Evolutionary conservation across 106 monocot species (phyloP), one percentile per base, ranked within the genome.

Genomic region (Agapanthus africanus): DNA sequence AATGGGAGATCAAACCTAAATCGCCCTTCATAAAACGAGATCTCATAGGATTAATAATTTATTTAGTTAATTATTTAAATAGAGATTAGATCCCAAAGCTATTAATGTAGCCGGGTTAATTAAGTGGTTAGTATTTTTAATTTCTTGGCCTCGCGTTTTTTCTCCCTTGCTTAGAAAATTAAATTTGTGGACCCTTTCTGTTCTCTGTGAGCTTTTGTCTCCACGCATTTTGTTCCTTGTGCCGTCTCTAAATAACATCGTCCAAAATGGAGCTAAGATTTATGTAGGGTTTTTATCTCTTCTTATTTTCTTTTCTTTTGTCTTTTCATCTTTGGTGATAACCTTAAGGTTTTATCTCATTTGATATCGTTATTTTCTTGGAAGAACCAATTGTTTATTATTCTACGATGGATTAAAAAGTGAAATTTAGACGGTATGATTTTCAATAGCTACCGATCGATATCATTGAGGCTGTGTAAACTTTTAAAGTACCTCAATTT

Each of bases 21-120:
- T 23, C 23, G 5, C 52, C 3, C 52, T 3, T 52, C 44, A 14
- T 11, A 14, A n/a, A 23, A 52, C 25, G 6, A 52, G 2, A 52
- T 52, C 11, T 52, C 52, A 1, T 25, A 52, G 4, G 52, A 25
- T 47, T 16, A 47, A 47, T 6, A 23, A 23, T 23, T 44, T 44
- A n/a, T n/a, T n/a, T n/a, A n/a, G n/a, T n/a, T n/a, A n/a, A n/a
- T n/a, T n/a, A n/a, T 16, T 44, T 44, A 44, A 44, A 44, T 44
- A 11, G 52, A 23, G 52, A 52, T 52, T 52, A 52, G 52, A 52
- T 52, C 52, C 52, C 52, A 52, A 21, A 52, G 7, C 22, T 52
- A 52, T 49, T 49, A 49, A 49, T 19, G n/a, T 49, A 49, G n/a
- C 49, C n/a, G 4, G 0, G 26, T 25, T 52, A 52, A 52, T 52